These are phyloP conservation scores for Reticulascus tulasneorum DNA, from an alignment of 2,329 filamentous ascomycete species.

Conservation along the genomic window DNA sequence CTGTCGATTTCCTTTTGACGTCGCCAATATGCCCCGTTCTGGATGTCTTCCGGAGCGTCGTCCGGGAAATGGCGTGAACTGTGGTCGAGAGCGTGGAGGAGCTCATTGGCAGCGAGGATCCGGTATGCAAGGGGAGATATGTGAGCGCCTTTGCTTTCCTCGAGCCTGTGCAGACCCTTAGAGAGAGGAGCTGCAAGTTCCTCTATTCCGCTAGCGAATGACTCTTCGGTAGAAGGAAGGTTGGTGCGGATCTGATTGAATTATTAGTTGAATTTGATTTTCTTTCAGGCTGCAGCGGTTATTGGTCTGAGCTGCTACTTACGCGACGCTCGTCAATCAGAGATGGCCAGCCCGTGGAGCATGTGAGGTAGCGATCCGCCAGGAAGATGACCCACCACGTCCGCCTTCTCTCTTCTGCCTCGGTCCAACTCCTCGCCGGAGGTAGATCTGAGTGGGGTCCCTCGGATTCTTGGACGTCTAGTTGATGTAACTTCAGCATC, in stretches of 20 bases:
- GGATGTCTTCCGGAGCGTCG: slow-evolving; percentile 52
- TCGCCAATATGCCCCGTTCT: slow-evolving; percentile 65
- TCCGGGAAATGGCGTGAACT: slow-evolving; percentile 57
- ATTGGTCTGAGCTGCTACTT: neutral
- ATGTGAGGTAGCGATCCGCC: slow-evolving; percentile 62
- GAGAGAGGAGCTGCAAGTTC: slow-evolving; percentile 48
- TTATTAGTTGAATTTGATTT: neutral
- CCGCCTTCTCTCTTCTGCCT: slow-evolving; percentile 62
- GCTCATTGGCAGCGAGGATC: slow-evolving; percentile 60
- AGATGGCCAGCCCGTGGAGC: slow-evolving; percentile 68
- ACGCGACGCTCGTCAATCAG: slow-evolving; percentile 60
- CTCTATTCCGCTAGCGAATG: slow-evolving; percentile 52
- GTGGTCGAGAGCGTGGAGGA: slow-evolving; percentile 49
- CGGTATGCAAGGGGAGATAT: slow-evolving; percentile 55
- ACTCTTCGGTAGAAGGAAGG: slow-evolving; percentile 59
- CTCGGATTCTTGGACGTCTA: slow-evolving; percentile 56
- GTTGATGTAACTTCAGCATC: slow-evolving; percentile 64
- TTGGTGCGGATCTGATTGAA: slow-evolving; percentile 47
- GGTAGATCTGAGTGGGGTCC: slow-evolving; percentile 62
- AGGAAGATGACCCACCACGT: slow-evolving; percentile 66
- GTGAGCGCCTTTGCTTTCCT: slow-evolving; percentile 41
- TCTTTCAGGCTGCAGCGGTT: neutral
- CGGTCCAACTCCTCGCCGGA: slow-evolving; percentile 62
- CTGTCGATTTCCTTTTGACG: slow-evolving; percentile 61
- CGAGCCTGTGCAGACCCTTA: slow-evolving; percentile 41